These are phyloP conservation scores for Nicotiana sylvestris DNA, from an alignment of 257 asterid species.

Conservation along the genomic window DNA sequence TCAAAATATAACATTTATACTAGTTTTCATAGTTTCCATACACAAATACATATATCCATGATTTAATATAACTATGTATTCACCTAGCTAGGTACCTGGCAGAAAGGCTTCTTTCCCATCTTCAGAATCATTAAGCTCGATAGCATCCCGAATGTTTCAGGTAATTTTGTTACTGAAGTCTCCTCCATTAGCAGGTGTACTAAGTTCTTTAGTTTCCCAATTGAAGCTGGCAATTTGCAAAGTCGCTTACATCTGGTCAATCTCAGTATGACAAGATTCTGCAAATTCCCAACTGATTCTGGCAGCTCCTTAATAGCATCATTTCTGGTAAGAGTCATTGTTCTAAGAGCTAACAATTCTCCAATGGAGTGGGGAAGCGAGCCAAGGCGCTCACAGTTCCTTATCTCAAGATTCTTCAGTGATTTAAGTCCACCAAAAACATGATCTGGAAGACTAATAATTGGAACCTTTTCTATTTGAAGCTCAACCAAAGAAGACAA, in stretches of 20 bases:
- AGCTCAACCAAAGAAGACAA: slow-evolving; percentile 29
- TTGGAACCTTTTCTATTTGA: slow-evolving; percentile 12
- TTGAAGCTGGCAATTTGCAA: slow-evolving; percentile 15
- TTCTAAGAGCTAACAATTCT: slow-evolving; percentile 18
- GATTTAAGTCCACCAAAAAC: slow-evolving; percentile 18
- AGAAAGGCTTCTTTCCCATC: slow-evolving; percentile 24
- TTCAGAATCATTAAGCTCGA: slow-evolving; percentile 22
- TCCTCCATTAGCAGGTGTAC: slow-evolving; percentile 20
- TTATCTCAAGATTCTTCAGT: slow-evolving; percentile 27
- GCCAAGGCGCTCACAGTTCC: slow-evolving; percentile 19
- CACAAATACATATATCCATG: too few species aligned
- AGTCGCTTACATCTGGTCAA: slow-evolving; percentile 26
- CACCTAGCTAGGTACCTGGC: background rate
- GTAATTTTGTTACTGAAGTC: slow-evolving; percentile 25
- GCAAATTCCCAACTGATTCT: slow-evolving; percentile 22
- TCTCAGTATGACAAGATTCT: slow-evolving; percentile 17
- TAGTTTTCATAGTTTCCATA: background rate
- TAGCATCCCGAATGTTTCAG: slow-evolving; percentile 27
- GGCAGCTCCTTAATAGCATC: slow-evolving; percentile 29
- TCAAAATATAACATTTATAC: background rate
- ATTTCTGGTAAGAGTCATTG: slow-evolving; percentile 17
- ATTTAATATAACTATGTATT: too few species aligned
- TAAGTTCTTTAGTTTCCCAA: slow-evolving; percentile 22
- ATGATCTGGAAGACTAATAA: slow-evolving; percentile 19
- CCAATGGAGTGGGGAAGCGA: slow-evolving; percentile 28